Evolutionary conservation across 1,284 basidiomycete species (phyloP), one percentile per base, ranked within the genome.

Genomic region (Rhodotorula sp.): DNA sequence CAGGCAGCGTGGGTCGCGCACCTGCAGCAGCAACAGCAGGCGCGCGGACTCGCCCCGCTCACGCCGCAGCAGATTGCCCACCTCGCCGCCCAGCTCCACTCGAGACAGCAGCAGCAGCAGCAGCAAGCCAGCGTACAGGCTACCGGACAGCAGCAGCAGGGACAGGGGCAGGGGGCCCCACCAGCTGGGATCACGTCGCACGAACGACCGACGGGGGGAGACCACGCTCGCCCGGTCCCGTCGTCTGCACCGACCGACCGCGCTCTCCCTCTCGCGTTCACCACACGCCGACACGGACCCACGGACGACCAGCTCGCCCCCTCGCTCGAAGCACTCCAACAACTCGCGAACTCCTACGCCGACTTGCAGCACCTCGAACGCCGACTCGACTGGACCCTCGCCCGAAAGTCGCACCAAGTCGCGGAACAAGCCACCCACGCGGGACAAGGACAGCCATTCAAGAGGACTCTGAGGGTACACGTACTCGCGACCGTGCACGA

Each of bases 371-470:
- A 91, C 71, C 90, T 93, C 85, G 95, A 97, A 81, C 86, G 90
- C 72, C 91, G 90, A 80, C 84, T 98, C 16, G 95, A 98, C 81
- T 98, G 95, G 95, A 95, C 92, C 8, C 89, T 97, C 82, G 88
- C 88, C 76, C 85, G 95, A 75, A 97, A 97, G 81, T 88, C 87
- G 75, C 90, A 91, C 18, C 95, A 98, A 79, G 88, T 95, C 56
- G 89, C 91, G 78, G 93, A 97, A 80, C 87, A 90, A 31, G 79
- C 93, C 56, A 2, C 80, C 79, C 28, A 2, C 18, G 58, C 6
- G 10, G 60, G 45, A 2, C 38, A 58, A 50, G 62, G 58, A 55
- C 31, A 49, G 56, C 65, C 54, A 92, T 88, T 90, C 67, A 90
- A 90, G 66, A 87, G 95, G 45, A 95, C 90, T 1, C 79, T 98